Evolutionary conservation across 1,284 basidiomycete genomes (phyloP), one percentile per base, ranked within the genome.

Genomic region (Cryptococcus hybrid): DNA sequence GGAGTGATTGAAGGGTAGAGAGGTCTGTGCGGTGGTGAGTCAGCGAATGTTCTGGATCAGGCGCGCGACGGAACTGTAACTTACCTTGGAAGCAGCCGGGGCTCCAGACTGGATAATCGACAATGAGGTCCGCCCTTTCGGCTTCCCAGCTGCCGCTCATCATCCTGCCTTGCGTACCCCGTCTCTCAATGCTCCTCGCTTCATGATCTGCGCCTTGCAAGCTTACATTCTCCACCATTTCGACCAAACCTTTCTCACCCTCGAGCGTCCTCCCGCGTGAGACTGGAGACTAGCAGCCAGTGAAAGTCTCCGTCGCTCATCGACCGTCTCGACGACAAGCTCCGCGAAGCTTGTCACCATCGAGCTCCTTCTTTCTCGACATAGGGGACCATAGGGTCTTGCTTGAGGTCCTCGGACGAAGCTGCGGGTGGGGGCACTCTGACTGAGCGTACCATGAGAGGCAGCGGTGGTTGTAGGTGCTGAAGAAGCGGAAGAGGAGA

Each of bases 71-170:
- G 18, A 18, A 18, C 18, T 18, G 18, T n/a, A 44, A 7, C 48
- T 34, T 13, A 75, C 75, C 76, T 55, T 71, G 69, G 59, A 75
- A 78, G 65, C 74, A 74, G 30, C 74, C 75, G 4, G 69, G 68
- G 52, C 63, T 67, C 77, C 77, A 78, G 4, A 76, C 73, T 6
- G 77, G 77, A 30, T 76, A 66, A 63, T 78, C 75, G 40, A 78
- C 77, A 35, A 75, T 68, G 52, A 78, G 64, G 58, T 78, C 75
- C 47, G 71, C 69, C 42, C 63, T 59, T 47, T 68, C 64, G 37
- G 60, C 65, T 61, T 71, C 70, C 58, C 68, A 69, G 47, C 69
- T 70, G 18, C 18, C 18, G 51, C 54, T 61, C 50, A 42, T 58
- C 44, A 56, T 42, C 39, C 56, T 58, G 34, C 46, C 24, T 45